These are phyloP conservation scores for Fusarium stilboides DNA, from an alignment of 2,329 filamentous ascomycete species.

Conservation along the genomic window DNA sequence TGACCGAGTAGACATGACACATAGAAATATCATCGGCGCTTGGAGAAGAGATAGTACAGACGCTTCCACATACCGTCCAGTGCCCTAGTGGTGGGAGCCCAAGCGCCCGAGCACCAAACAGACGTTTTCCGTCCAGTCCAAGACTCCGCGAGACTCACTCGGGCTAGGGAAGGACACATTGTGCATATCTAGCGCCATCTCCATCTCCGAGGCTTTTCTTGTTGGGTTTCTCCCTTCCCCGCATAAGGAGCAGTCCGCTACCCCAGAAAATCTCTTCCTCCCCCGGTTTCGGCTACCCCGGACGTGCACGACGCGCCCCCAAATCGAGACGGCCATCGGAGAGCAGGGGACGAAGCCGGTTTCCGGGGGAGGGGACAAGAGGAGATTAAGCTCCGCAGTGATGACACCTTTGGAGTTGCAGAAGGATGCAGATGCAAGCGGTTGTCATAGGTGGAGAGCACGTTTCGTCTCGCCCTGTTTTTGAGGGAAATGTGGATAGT, in stretches of 20 bases:
- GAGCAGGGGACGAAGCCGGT: conserved; percentile 10
- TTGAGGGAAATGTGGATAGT: neutral
- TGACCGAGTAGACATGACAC: conserved; percentile 12
- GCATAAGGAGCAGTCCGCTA: conserved; percentile 5
- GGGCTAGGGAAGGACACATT: conserved; percentile 40
- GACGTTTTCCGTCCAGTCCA: conserved; percentile 3
- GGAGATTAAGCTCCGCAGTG: conserved; percentile 16
- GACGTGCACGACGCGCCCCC: conserved; percentile 3
- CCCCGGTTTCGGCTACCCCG: conserved; percentile 38
- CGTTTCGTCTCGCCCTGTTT: neutral
- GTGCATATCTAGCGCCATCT: conserved; percentile 37
- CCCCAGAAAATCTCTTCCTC: conserved; percentile 23
- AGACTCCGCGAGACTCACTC: conserved; percentile 10
- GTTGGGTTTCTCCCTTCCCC: conserved; percentile 15
- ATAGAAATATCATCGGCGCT: conserved; percentile 14
- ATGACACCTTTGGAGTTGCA: conserved; percentile 13
- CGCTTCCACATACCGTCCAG: too few relatives aligned
- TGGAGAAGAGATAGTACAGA: neutral
- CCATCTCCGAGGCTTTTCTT: conserved; percentile 12
- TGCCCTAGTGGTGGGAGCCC: too few relatives aligned
- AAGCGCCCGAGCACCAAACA: neutral
- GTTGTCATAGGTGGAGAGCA: conserved; percentile 19
- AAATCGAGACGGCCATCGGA: conserved; percentile 34
- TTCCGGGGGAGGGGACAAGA: neutral
- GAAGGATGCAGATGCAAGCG: conserved; percentile 1